Evolutionary conservation across 2,329 filamentous ascomycete genomes (phyloP).

Genomic region (Stachybotrys echinatus): DNA sequence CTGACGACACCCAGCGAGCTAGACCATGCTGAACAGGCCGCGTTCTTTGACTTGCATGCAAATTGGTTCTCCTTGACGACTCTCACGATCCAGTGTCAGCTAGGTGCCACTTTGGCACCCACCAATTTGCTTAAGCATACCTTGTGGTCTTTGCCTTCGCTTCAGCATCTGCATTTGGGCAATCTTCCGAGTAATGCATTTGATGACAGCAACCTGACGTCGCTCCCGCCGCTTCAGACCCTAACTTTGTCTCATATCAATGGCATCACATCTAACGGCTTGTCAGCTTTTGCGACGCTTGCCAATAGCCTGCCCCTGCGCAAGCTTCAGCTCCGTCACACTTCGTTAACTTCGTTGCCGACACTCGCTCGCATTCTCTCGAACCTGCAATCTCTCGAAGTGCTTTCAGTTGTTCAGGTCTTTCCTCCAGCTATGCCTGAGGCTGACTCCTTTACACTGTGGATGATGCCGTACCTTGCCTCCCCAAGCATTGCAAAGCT

Average conservation of each 20-base stretch:
- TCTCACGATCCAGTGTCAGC: constrained; percentile 53
- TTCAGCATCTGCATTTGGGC: constrained; percentile 56
- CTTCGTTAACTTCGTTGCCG: constrained; percentile 50
- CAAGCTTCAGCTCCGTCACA: constrained; percentile 49
- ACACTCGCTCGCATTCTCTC: constrained; percentile 55
- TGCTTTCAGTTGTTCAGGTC: constrained; percentile 50
- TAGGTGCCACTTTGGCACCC: constrained; percentile 49
- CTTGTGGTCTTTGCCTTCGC: constrained; percentile 43
- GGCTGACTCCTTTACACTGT: constrained; percentile 48
- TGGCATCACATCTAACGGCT: constrained; percentile 50
- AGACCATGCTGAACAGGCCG: constrained; percentile 26
- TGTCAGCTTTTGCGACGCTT: constrained; percentile 51
- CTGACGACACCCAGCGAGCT: constrained; percentile 20
- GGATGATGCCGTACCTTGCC: constrained; percentile 60
- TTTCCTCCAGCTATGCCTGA: constrained; percentile 49
- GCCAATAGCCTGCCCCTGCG: constrained; percentile 38
- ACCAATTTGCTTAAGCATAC: constrained; percentile 46
- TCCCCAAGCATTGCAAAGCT: constrained; percentile 46
- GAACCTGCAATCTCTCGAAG: constrained; percentile 41
- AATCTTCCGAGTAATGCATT: constrained; percentile 51
- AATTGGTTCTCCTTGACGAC: constrained; percentile 52
- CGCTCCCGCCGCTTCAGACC: constrained; percentile 48
- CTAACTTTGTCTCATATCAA: constrained; percentile 51
- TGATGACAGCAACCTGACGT: constrained; percentile 48
- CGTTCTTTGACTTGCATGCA: constrained; percentile 46